These are phyloP conservation scores for Ensete ventricosum DNA, from an alignment of 176 grass and related monocot species.

Conservation along the genomic window DNA sequence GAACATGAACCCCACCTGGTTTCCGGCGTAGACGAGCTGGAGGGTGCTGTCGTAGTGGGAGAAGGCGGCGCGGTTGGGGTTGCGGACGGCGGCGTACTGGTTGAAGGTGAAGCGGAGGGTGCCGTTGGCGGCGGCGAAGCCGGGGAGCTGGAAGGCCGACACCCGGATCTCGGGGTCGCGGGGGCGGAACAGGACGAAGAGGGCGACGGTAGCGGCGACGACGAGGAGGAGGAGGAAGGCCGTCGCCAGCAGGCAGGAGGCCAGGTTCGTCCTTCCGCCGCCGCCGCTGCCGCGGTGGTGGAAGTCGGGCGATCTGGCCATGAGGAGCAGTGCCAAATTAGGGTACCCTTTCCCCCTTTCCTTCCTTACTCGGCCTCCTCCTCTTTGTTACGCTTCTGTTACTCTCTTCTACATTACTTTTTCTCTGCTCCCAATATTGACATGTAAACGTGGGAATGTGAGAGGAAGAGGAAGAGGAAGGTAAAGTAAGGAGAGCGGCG, in stretches of 20 bases:
- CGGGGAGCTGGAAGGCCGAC: constrained; percentile 43
- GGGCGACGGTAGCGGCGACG: constrained; percentile 18
- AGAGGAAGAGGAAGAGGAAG: too few species aligned
- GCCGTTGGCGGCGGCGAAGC: constrained; percentile 54
- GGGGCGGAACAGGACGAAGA: constrained; percentile 68
- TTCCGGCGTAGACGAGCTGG: constrained; percentile 60
- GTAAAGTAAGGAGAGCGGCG: too few species aligned
- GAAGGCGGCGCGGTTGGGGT: constrained; percentile 73
- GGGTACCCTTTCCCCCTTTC: not conserved
- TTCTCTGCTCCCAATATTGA: too few species aligned
- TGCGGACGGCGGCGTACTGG: constrained; percentile 57
- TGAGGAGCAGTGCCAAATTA: not conserved
- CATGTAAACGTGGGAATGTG: too few species aligned
- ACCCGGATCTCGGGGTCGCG: constrained; percentile 53
- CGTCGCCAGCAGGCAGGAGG: constrained; percentile 27
- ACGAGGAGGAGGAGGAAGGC: constrained; percentile 45
- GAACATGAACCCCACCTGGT: constrained; percentile 62
- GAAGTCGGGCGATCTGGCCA: not conserved
- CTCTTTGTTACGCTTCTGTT: not conserved
- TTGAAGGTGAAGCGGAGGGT: constrained; percentile 70
- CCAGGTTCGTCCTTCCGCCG: constrained; percentile 2
- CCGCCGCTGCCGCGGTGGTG: not conserved
- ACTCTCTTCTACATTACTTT: too few species aligned
- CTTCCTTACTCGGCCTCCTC: not conserved
- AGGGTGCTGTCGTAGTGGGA: constrained; percentile 88